Conservation (phyloP, 2,329 filamentous ascomycete species). For the Eutypa lata region DNA sequence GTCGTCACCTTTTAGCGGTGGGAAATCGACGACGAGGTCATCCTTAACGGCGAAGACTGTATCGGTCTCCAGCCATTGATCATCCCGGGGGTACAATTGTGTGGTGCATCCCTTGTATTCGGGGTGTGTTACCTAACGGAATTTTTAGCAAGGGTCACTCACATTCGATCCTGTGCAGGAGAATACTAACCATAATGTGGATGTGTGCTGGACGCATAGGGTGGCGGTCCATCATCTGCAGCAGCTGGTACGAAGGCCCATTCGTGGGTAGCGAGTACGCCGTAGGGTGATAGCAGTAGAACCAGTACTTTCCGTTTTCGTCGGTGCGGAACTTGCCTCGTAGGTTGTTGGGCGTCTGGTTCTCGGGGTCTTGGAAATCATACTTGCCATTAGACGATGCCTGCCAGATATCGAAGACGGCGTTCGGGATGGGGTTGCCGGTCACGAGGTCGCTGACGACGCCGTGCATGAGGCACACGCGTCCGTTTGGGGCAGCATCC, state of each 20-base stretch:
- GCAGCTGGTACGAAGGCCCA: conserved; percentile 42
- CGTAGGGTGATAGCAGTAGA: conserved; percentile 74
- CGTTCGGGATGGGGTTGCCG: conserved; percentile 58
- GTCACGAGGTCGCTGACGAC: conserved; percentile 45
- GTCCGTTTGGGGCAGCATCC: conserved; percentile 54
- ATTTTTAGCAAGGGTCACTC: not conserved
- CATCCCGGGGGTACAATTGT: conserved; percentile 70
- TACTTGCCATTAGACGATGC: conserved; percentile 73
- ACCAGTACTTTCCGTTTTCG: conserved; percentile 66
- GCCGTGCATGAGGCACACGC: conserved; percentile 67
- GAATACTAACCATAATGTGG: conserved; percentile 44
- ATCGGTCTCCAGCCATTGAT: conserved; percentile 57
- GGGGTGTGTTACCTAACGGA: conserved; percentile 46
- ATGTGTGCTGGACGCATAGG: conserved; percentile 49
- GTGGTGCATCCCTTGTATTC: conserved; percentile 71
- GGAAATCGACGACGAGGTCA: conserved; percentile 49
- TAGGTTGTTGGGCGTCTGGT: conserved; percentile 70
- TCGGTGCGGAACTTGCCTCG: conserved; percentile 73
- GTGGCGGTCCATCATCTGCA: conserved; percentile 45
- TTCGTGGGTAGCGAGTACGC: conserved; percentile 69
- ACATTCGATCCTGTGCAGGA: too few species aligned
- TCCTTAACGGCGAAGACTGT: conserved; percentile 54
- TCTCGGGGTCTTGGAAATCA: conserved; percentile 71
- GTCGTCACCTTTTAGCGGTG: conserved; percentile 33
- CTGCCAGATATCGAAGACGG: conserved; percentile 77